Evolutionary conservation across 1,284 basidiomycete species (phyloP).

Genomic region (Ganoderma multipileum): DNA sequence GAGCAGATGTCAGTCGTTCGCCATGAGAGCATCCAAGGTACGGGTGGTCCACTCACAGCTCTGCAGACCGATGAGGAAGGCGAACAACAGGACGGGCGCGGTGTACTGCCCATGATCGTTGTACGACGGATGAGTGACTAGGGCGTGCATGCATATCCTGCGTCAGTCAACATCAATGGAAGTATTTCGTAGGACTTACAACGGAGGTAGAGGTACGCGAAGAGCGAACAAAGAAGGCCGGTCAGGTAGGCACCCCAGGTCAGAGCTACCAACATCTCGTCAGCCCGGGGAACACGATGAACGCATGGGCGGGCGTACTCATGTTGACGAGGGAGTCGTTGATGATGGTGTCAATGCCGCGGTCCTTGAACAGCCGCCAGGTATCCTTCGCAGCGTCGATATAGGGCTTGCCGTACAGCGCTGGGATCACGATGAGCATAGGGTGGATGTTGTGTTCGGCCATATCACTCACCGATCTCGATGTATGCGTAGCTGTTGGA

Average conservation of each 20-base stretch:
- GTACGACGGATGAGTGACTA: constrained; percentile 77
- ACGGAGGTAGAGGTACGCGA: constrained; percentile 83
- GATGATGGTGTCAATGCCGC: constrained; percentile 86
- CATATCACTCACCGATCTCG: constrained; percentile 65
- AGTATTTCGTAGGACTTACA: constrained; percentile 51
- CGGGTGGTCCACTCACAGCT: constrained; percentile 58
- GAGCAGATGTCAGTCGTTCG: neutral
- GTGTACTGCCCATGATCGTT: constrained; percentile 80
- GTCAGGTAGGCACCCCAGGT: constrained; percentile 83
- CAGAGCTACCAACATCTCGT: constrained; percentile 50
- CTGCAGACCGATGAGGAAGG: constrained; percentile 80
- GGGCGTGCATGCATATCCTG: neutral
- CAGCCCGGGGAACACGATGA: constrained; percentile 7
- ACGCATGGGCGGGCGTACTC: constrained; percentile 51
- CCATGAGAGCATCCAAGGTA: neutral
- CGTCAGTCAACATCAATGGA: constrained; percentile 21
- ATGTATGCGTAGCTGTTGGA: constrained; percentile 75
- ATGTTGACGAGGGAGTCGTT: constrained; percentile 89
- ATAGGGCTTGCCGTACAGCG: constrained; percentile 89
- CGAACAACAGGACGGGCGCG: constrained; percentile 78
- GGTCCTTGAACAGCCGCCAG: constrained; percentile 86
- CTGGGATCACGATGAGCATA: constrained; percentile 41
- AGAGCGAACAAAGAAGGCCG: constrained; percentile 79
- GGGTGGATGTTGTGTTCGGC: neutral
- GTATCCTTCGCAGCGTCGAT: constrained; percentile 90